Base-by-base conservation (phyloP, 1,284 basidiomycete species). In the Tilletia setariae region DNA sequence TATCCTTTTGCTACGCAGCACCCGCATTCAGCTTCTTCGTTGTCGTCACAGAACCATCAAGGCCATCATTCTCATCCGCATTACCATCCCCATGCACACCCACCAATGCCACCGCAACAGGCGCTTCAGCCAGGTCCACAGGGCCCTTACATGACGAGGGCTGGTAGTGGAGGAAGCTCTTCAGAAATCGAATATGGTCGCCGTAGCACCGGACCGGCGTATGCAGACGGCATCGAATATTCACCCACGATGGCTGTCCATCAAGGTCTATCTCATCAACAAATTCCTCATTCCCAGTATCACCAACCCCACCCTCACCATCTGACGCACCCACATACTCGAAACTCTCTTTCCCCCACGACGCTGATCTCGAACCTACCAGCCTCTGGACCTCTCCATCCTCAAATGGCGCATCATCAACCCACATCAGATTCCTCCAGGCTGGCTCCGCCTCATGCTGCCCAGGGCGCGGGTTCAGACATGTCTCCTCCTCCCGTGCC, bases 401-500 rank as follows among this genome's bases (percentile, higher is more conserved):
- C 46, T 49, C 46, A 49, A 6, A 23, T 16, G 46, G 21, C 46
- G 21, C 16, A 4, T 3, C 46, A 49, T 4, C 51, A 23, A 23
- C 51, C 23, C 28, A 53, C 51, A 25, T 25, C 35, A 6, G 35
- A 40, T n/a, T 23, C 51, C 2, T 53, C 51, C 3, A 28, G 28
- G 21, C 51, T 53, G 23, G 51, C 11, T 25, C 51, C 51, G 47
- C 47, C 47, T 19, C 47, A 25, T 25, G 28, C n/a, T 9, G n/a
- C 15, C 8, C 28, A n/a, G 8, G 46, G 46, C 46, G 19, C 23
- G 23, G 53, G 53, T 8, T 25, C 53, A 30, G 53, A 59, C 28
- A 59, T 59, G 53, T 59, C 53, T 9, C 53, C 53, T 30, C 56
- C 56, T 61, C 56, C 56, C 15, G 56, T 61, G 30, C 56, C 56